These are phyloP conservation scores for Jasminum sambac DNA, from an alignment of 257 asterid genomes.

Conservation along the genomic window DNA sequence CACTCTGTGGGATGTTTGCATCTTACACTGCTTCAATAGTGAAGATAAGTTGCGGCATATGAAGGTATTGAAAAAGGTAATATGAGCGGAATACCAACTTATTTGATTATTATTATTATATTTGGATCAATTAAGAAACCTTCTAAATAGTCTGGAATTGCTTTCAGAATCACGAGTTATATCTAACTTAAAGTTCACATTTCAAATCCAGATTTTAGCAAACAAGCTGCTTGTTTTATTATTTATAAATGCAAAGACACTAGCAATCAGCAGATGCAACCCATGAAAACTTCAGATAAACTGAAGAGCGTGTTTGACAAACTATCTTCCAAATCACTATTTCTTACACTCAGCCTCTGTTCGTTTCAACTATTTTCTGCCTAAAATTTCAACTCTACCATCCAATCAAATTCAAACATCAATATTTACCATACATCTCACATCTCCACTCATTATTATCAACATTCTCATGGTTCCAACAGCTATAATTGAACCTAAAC, in stretches of 20 bases:
- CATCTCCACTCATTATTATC: too few species aligned
- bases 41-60: neutral
- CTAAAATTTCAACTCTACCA: too few species aligned
- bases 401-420: too few species aligned
- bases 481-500: too few species aligned
- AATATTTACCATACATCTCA: too few species aligned
- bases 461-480: too few species aligned
- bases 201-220: conserved; percentile 16
- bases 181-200: neutral
- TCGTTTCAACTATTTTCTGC: too few species aligned
- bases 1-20: neutral
- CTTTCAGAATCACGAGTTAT: conserved; percentile 12
- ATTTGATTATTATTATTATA: neutral
- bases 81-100: neutral
- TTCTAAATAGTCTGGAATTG: neutral
- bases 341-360: too few species aligned
- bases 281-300: neutral
- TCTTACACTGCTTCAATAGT: neutral
- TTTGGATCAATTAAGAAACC: neutral
- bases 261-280: neutral
- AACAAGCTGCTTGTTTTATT: conserved; percentile 2
- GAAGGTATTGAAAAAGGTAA: neutral
- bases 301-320: too few species aligned
- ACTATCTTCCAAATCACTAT: too few species aligned
- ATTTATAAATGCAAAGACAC: neutral